phyloP scores from a whole-genome alignment of 495 filamentous ascomycete species.

The Astrocystis sublimbata region DNA sequence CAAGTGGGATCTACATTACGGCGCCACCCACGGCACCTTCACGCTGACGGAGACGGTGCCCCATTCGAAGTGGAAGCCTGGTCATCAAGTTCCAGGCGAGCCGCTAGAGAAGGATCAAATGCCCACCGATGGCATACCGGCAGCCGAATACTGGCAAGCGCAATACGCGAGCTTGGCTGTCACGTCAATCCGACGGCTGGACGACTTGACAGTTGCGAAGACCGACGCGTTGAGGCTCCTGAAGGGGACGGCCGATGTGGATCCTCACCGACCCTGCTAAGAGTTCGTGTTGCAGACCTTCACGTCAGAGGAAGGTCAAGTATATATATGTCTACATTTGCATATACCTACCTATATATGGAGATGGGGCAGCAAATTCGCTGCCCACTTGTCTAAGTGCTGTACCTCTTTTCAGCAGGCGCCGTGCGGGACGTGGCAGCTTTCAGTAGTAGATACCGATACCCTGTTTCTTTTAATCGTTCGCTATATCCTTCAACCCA shows the following conservation, averaged over 20 bases:
- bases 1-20: constrained; percentile 50
- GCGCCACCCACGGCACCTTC: constrained; percentile 45
- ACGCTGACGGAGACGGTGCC: constrained; percentile 51
- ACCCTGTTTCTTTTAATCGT: constrained; percentile 5
- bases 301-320: too few relatives aligned
- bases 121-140: constrained; percentile 32
- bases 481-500: too few relatives aligned
- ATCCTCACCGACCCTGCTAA: constrained; percentile 13
- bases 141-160: constrained; percentile 40
- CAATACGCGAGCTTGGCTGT: constrained; percentile 38
- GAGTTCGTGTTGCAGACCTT: not conserved
- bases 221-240: constrained; percentile 14
- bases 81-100: constrained; percentile 23
- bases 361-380: not conserved
- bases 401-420: constrained; percentile 1
- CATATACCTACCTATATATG: too few relatives aligned
- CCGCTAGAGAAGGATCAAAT: constrained; percentile 17
- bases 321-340: too few relatives aligned
- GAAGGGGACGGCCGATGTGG: constrained; percentile 17
- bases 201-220: constrained; percentile 11
- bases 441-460: constrained; percentile 3
- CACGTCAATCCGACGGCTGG: constrained; percentile 16
- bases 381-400: not conserved
- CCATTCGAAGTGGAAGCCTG: constrained; percentile 36
- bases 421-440: constrained; percentile 9